Evolutionary conservation across 768 basidiomycete genomes (phyloP).

Genomic region (Trametes coccinea): DNA sequence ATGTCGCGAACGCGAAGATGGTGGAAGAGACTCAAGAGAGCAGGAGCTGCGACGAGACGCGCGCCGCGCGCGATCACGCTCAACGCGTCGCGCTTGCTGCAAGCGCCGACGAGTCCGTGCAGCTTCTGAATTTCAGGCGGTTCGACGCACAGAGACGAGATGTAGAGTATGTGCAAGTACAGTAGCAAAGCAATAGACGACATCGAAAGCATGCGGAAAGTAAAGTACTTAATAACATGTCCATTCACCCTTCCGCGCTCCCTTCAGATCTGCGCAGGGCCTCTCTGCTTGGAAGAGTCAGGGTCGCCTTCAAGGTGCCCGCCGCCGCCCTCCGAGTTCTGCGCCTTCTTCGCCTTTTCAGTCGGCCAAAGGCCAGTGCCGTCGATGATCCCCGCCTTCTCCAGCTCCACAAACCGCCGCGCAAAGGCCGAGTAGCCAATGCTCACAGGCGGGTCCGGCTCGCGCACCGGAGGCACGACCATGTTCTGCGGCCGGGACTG

Average conservation of each 20-base stretch:
- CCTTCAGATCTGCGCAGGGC: too few species aligned
- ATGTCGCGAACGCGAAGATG: not conserved
- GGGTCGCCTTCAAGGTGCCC: not conserved
- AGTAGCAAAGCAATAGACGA: conserved; percentile 2
- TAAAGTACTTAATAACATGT: not conserved
- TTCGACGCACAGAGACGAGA: not conserved
- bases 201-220: not conserved
- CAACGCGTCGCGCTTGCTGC: conserved; percentile 5
- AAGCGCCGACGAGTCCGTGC: not conserved
- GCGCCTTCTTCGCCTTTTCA: not conserved
- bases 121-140: too few species aligned
- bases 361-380: conserved; percentile 22
- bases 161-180: not conserved
- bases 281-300: not conserved
- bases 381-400: conserved; percentile 20
- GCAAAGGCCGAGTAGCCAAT: conserved; percentile 25
- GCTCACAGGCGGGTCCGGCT: conserved; percentile 15
- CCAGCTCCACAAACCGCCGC: conserved; percentile 18
- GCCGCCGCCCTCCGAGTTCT: not conserved
- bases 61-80: conserved; percentile 16
- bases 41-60: not conserved
- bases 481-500: conserved; percentile 24
- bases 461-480: conserved; percentile 1
- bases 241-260: not conserved
- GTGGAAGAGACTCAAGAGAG: not conserved